phyloP scores from a whole-genome alignment of 2,329 filamentous ascomycete genomes.

The Aspergillus bombycis region DNA sequence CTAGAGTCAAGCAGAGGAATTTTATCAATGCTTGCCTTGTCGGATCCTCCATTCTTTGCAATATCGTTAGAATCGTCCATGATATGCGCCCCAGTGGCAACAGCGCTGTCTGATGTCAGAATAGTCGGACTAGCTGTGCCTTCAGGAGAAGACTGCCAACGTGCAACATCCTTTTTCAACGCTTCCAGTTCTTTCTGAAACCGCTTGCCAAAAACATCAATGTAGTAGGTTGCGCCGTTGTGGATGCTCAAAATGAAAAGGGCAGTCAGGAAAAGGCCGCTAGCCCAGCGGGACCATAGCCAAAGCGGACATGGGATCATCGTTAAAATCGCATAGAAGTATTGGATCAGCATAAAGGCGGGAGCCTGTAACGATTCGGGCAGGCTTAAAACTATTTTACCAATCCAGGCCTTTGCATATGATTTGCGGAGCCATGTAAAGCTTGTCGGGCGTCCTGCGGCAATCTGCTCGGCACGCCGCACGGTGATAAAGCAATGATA shows the following conservation, averaged over 20 bases:
- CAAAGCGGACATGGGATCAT: constrained; percentile 94
- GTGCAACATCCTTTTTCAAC: constrained; percentile 83
- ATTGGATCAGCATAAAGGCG: constrained; percentile 96
- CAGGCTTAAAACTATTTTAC: constrained; percentile 78
- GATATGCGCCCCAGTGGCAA: constrained; percentile 24
- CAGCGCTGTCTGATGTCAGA: constrained; percentile 27
- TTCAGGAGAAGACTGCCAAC: constrained; percentile 68
- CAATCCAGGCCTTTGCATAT: constrained; percentile 88
- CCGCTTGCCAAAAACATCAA: constrained; percentile 93
- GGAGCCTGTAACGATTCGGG: constrained; percentile 78
- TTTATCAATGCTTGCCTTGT: constrained; percentile 34
- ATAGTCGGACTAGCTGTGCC: constrained; percentile 33
- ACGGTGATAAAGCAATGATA: constrained; percentile 98
- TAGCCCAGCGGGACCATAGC: constrained; percentile 87
- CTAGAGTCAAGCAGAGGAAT: constrained; percentile 42
- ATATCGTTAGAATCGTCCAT: constrained; percentile 22
- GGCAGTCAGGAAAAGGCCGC: constrained; percentile 71
- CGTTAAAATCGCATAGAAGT: constrained; percentile 83
- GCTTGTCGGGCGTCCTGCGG: constrained; percentile 89
- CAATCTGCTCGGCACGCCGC: constrained; percentile 92
- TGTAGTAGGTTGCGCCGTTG: constrained; percentile 97
- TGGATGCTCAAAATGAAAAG: constrained; percentile 97
- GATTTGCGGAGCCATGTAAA: constrained; percentile 96
- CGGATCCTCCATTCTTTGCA: constrained; percentile 23
- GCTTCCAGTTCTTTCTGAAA: constrained; percentile 96